Evolutionary conservation across 2,329 filamentous ascomycete genomes (phyloP), one percentile per base, ranked within the genome.

Genomic region (Diaporthe humulicola): DNA sequence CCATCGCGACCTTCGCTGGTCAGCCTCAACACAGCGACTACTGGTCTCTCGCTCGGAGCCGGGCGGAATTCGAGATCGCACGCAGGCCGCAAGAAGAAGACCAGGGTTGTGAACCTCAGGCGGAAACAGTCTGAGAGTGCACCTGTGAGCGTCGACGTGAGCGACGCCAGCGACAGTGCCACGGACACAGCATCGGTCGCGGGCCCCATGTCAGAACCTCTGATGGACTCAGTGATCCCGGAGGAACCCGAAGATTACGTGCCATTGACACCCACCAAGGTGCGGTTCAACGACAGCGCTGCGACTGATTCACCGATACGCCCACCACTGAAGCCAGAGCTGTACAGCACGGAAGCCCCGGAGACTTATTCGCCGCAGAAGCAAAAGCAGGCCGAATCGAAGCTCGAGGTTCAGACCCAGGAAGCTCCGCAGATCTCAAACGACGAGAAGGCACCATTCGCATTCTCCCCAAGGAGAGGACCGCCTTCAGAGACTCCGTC

Each of bases 61-160:
- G 88, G 88, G 71, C 87, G 90, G 64, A 85, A 89, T 78, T 86
- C 89, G 57, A 90, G 93, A 77, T 86, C 91, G 4, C 89, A 91
- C 76, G 87, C 88, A 30, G 88, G 90, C 45, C 90, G 94, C 71
- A 96, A 94, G 85, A 94, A 94, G 87, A 97, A 96, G 89, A 95
- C 91, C 74, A 89, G 95, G 28, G 92, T 97, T 19, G 94, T 97
- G 75, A 95, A 97, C 80, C 87, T 97, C 19, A 90, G 95, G n/a
- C 91, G 89, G 76, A 87, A 90, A 76, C 90, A 89, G 79, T 85
- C 87, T 5, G 88, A 88, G 74, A 83, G 81, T 17, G 82, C 82
- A 52, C 83, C 81, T 40, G 87, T 88, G 36, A 86, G 86, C 52
- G 83, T 86, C 38, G 66, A 69, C 17, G 71, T 30, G 36, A 90